Evolutionary conservation across 768 basidiomycete genomes (phyloP).

Genomic region (Agrocybe chaxingu): DNA sequence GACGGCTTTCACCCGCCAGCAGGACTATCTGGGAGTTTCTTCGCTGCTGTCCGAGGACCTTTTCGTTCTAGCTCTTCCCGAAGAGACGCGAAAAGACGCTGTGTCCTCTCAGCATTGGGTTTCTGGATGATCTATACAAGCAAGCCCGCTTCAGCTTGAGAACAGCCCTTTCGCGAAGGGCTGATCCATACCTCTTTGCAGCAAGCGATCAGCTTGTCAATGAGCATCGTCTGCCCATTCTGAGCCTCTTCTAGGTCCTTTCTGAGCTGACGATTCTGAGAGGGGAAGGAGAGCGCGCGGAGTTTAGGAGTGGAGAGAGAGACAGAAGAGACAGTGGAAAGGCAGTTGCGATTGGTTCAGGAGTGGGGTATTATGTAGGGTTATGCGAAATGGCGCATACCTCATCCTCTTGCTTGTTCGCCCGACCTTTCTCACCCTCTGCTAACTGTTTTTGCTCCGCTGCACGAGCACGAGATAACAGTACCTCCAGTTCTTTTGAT

Average conservation of each 20-base stretch:
- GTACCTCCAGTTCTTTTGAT: conserved; percentile 87
- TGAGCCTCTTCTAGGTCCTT: conserved; percentile 81
- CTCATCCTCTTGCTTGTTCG: conserved; percentile 73
- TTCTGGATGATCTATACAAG: conserved; percentile 38
- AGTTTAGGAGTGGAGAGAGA: conserved; percentile 3
- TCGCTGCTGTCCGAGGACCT: conserved; percentile 35
- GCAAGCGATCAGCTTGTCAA: conserved; percentile 81
- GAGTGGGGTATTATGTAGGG: conserved; percentile 10
- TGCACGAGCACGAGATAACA: conserved; percentile 82
- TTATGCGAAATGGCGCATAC: conserved; percentile 36
- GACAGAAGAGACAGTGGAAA: not conserved
- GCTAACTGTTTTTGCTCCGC: conserved; percentile 85
- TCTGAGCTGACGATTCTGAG: conserved; percentile 62
- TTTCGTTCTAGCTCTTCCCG: conserved; percentile 83
- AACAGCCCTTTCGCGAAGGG: conserved; percentile 2
- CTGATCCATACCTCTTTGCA: conserved; percentile 74
- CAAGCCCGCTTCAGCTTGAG: conserved; percentile 10
- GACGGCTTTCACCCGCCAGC: conserved; percentile 20
- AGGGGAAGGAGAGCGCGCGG: not conserved
- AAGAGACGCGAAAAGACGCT: conserved; percentile 74
- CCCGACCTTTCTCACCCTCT: conserved; percentile 67
- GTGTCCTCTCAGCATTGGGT: conserved; percentile 82
- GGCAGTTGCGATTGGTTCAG: conserved; percentile 10
- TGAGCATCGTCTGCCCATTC: conserved; percentile 72
- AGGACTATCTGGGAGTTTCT: conserved; percentile 40